Base-by-base conservation (phyloP, 768 basidiomycete genomes). In the Pleurotus pulmonarius region DNA sequence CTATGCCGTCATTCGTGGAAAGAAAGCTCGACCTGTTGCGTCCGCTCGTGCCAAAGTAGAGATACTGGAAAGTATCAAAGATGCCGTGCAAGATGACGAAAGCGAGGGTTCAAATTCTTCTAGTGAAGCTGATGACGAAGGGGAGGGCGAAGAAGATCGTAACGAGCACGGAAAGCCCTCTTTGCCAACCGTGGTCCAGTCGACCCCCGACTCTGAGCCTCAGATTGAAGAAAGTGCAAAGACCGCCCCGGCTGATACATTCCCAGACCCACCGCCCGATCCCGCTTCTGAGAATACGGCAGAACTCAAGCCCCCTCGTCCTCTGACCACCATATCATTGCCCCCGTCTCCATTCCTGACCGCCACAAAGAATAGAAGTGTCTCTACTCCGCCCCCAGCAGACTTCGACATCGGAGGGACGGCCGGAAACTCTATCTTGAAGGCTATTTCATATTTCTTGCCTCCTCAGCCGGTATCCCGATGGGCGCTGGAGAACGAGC, bases 31-130 rank as follows among this genome's bases (percentile, higher is more conserved):
- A 29, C 96, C 97, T 11, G 92, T 98, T 12, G 90, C 90, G 16
- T 88, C 87, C 22, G 88, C 94, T 13, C 83, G 87, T 45, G 94
- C 92, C 13, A 93, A 87, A 63, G 92, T 96, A 1, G 87, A 94
- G 65, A 82, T 97, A 29, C 79, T 97, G 22, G 87, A 91, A 53
- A 94, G 92, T 64, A 83, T 97, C 64, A 88, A 90, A 66, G 94
- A 97, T 64, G 95, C 91, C 1, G 90, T 97, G 66, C 81, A 80
- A 51, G 91, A 92, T 63, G 92, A 90, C 61, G 84, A 90, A 61
- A 87, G 87, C 18, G 89, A 90, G 49, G 78, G 77, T 57, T 86
- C 86, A 3, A 86, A 89, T 60, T 82, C 85, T 9, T 84, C 62
- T 68, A 81, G 77, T 58, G 79, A 80, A 63, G 81, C 81, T 16